These are phyloP conservation scores for Xanthoceras sorbifolium DNA, from an alignment of 345 rosid genomes.

Conservation along the genomic window DNA sequence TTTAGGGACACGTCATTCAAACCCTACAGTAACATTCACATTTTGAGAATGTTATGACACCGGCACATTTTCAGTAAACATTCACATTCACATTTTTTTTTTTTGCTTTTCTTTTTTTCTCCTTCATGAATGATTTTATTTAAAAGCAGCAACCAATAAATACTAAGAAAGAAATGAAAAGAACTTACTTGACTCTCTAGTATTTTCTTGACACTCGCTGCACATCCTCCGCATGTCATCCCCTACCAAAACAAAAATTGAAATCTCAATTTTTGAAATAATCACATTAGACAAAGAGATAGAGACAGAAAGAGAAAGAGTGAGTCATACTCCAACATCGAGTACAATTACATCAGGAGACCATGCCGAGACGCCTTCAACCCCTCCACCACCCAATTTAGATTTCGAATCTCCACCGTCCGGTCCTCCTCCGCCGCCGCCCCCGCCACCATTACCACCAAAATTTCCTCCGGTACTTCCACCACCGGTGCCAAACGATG, in stretches of 20 bases:
- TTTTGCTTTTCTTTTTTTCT: too few relatives aligned
- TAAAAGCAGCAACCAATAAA: not conserved
- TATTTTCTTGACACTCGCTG: conserved; percentile 91
- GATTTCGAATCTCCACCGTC: conserved; percentile 62
- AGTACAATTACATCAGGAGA: conserved; percentile 78
- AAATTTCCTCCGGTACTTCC: conserved; percentile 51
- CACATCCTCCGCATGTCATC: conserved; percentile 99
- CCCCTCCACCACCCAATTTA: conserved; percentile 46
- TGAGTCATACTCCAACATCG: conserved; percentile 75
- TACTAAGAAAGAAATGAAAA: not conserved
- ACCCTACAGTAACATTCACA: too few relatives aligned
- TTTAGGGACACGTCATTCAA: not conserved
- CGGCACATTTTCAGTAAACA: too few relatives aligned
- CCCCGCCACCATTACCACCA: conserved; percentile 41
- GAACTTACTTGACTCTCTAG: conserved; percentile 82
- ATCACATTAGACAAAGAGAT: not conserved
- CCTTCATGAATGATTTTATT: not conserved
- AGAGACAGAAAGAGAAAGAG: conserved; percentile 18
- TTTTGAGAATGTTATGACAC: too few relatives aligned
- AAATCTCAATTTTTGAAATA: conserved; percentile 5
- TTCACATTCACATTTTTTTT: too few relatives aligned
- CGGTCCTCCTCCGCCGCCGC: conserved; percentile 50
- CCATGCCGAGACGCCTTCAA: conserved; percentile 45
- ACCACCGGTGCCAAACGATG: conserved; percentile 48
- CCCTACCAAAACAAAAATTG: conserved; percentile 49